Percentiles rank a stretch among this genome's conserved stretches.
These are phyloP conservation scores for Solanum raphanifolium DNA, from an alignment of 257 asterid species.

Conservation along the genomic window DNA sequence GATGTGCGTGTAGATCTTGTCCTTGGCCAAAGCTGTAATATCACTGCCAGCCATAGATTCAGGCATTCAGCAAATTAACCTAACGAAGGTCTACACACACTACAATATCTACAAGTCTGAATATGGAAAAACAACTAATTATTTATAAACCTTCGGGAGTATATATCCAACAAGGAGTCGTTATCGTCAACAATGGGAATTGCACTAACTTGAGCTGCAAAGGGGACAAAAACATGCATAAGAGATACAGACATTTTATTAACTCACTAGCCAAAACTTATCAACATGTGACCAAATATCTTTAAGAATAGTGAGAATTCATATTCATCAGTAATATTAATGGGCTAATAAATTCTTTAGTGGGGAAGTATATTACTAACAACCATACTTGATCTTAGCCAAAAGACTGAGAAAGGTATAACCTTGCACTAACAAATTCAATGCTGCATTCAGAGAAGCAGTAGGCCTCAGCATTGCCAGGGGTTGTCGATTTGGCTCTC, in stretches of 20 bases:
- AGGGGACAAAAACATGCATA: conserved; percentile 3
- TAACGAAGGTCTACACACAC: background rate
- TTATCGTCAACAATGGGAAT: conserved; percentile 88
- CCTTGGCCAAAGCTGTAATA: conserved; percentile 88
- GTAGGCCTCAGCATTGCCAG: conserved; percentile 79
- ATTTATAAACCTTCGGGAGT: conserved; percentile 67
- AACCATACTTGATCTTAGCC: background rate
- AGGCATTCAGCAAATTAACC: background rate
- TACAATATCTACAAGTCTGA: background rate
- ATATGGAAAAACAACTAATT: background rate
- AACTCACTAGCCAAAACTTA: background rate
- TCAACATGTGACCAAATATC: background rate
- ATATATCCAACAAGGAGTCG: conserved; percentile 79
- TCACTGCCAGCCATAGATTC: conserved; percentile 48
- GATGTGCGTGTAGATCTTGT: conserved; percentile 61
- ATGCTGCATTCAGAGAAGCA: conserved; percentile 71
- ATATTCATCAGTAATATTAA: background rate
- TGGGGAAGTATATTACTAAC: background rate
- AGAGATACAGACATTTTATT: background rate
- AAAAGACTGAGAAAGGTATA: background rate
- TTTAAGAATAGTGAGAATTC: background rate
- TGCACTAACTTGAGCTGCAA: conserved; percentile 86
- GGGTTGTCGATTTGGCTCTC: conserved; percentile 62
- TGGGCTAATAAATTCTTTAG: background rate
- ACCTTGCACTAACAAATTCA: conserved; percentile 84